Conservation (phyloP, 805 yeast species). For the Candida peoriensis region DNA sequence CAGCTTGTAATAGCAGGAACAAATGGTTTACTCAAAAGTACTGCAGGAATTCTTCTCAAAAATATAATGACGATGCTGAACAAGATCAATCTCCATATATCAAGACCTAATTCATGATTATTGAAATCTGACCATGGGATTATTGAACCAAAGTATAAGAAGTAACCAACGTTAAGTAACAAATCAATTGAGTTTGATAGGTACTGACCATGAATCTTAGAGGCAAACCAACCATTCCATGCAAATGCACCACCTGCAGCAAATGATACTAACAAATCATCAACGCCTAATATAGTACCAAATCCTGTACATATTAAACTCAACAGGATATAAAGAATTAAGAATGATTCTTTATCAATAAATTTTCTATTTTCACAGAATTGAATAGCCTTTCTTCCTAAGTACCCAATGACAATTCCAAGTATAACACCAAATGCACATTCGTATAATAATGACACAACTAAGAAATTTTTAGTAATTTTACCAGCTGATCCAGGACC, state of each 20-base stretch:
- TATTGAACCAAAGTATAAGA: constrained; percentile 84
- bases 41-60: constrained; percentile 77
- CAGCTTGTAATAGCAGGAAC: constrained; percentile 85
- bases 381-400: constrained; percentile 62
- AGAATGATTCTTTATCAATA: constrained; percentile 83
- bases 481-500: constrained; percentile 59
- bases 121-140: constrained; percentile 84
- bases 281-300: constrained; percentile 82
- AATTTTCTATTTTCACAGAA: constrained; percentile 64
- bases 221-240: constrained; percentile 89
- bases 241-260: constrained; percentile 91
- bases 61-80: constrained; percentile 69
- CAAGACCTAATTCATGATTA: constrained; percentile 50
- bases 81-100: constrained; percentile 74
- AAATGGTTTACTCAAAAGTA: constrained; percentile 63
- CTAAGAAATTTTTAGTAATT: constrained; percentile 74
- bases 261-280: constrained; percentile 81
- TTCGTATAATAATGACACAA: constrained; percentile 71
- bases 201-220: constrained; percentile 74
- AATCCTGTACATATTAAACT: constrained; percentile 84
- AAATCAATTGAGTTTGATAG: constrained; percentile 90
- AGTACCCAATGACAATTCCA: constrained; percentile 67
- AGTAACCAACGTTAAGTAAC: constrained; percentile 74
- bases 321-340: constrained; percentile 75
- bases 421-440: constrained; percentile 72